These are phyloP conservation scores for Pleurozium schreberi DNA, from an alignment of 225 moss, liverwort and hornwort genomes.

Conservation along the genomic window DNA sequence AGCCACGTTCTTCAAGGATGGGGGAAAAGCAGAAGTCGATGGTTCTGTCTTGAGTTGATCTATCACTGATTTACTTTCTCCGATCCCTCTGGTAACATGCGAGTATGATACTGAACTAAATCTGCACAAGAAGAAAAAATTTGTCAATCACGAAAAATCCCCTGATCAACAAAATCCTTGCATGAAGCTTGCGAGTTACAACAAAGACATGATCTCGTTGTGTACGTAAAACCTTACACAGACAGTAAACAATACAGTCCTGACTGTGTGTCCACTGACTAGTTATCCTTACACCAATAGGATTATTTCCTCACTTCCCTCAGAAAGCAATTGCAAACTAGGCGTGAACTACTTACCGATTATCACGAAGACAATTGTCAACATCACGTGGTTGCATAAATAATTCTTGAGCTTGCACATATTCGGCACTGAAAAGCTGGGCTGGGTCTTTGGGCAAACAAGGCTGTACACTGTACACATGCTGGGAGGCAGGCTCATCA, in stretches of 20 bases:
- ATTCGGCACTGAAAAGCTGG: slow-evolving; percentile 76
- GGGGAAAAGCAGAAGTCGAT: slow-evolving; percentile 14
- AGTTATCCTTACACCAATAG: not conserved
- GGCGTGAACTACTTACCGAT: slow-evolving; percentile 38
- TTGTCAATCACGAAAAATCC: not conserved
- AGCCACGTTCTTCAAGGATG: slow-evolving; percentile 1
- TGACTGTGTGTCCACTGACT: not conserved
- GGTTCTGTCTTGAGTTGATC: slow-evolving; percentile 17
- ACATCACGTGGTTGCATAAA: slow-evolving; percentile 70
- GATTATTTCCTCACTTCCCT: not conserved
- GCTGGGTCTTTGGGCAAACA: slow-evolving; percentile 80
- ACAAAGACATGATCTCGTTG: not conserved
- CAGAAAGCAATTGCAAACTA: not conserved
- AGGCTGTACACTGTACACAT: slow-evolving; percentile 97
- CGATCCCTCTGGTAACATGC: slow-evolving; percentile 38
- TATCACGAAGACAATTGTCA: slow-evolving; percentile 90
- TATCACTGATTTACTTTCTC: slow-evolving; percentile 38
- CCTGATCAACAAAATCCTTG: not conserved
- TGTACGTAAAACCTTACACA: not conserved
- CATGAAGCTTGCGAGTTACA: not conserved
- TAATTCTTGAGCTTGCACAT: slow-evolving; percentile 77
- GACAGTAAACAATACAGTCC: not conserved
- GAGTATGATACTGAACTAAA: slow-evolving; percentile 86
- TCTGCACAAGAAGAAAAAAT: slow-evolving; percentile 23
- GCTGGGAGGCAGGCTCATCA: slow-evolving; percentile 61